Evolutionary conservation across 176 grass and related monocot genomes (phyloP).

Genomic region (Oryza coarctata): DNA sequence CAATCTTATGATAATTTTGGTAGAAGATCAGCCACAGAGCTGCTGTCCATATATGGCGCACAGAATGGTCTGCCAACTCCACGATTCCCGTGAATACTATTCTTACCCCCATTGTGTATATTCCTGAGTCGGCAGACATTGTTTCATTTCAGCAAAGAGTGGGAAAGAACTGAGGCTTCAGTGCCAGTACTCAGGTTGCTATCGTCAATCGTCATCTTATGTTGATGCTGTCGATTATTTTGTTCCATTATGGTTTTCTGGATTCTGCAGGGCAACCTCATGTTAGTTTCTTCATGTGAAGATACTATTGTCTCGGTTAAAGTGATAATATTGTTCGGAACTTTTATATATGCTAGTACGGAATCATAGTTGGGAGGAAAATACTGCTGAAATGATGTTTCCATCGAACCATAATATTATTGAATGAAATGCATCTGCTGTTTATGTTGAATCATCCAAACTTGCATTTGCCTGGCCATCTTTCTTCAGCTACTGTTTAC

Average conservation of each 20-base stretch:
- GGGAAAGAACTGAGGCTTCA: neutral
- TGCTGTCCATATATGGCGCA: neutral
- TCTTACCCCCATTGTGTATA: neutral
- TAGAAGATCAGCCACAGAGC: slow-evolving; percentile 24
- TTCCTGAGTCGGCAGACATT: neutral
- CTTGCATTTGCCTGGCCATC: neutral
- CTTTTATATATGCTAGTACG: neutral
- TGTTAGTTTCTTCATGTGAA: neutral
- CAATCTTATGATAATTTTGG: slow-evolving; percentile 17
- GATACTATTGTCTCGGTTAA: neutral
- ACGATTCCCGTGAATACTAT: slow-evolving; percentile 29
- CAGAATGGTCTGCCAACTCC: slow-evolving; percentile 40
- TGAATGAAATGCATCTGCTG: neutral
- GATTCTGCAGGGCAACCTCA: neutral
- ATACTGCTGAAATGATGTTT: neutral
- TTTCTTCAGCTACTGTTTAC: too few species aligned
- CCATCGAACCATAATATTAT: neutral
- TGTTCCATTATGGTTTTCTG: neutral
- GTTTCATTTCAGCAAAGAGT: neutral
- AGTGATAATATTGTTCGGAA: neutral
- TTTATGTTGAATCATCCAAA: neutral
- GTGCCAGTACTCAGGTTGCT: neutral
- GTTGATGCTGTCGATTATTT: neutral
- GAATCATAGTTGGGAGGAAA: neutral
- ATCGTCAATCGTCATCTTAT: neutral